Evolutionary conservation across 768 basidiomycete species (phyloP).

Genomic region (Tylopilus vinaceipallidus): DNA sequence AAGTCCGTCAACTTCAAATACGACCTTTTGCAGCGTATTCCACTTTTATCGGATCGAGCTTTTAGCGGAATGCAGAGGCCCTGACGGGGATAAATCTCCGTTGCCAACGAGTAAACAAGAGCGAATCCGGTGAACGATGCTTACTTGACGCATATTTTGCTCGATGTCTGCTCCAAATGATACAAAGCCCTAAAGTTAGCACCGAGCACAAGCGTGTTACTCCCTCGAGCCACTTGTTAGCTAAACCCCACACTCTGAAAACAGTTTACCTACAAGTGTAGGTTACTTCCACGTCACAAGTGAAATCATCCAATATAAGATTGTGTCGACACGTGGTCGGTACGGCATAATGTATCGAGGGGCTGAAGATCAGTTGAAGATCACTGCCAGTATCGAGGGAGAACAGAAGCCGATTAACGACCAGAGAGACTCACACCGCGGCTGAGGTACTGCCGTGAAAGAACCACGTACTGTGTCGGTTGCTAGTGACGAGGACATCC

Average conservation of each 20-base stretch:
- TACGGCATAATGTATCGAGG: conserved; percentile 14
- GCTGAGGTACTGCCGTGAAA: conserved; percentile 4
- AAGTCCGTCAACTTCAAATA: conserved; percentile 16
- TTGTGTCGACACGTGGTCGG: conserved; percentile 9
- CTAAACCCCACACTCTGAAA: neutral
- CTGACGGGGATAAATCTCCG: conserved; percentile 28
- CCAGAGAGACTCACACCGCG: neutral
- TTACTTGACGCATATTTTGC: conserved; percentile 1
- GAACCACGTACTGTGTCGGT: neutral
- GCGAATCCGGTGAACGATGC: conserved; percentile 17
- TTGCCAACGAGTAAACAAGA: conserved; percentile 23
- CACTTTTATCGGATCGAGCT: conserved; percentile 21
- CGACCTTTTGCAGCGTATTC: conserved; percentile 13
- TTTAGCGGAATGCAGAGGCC: conserved; percentile 12
- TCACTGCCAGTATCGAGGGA: conserved; percentile 23
- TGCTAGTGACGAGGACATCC: neutral
- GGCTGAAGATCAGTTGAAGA: conserved; percentile 31
- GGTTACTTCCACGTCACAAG: neutral
- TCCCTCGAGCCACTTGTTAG: neutral
- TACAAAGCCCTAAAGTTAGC: neutral
- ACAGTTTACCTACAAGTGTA: neutral
- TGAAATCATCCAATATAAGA: conserved; percentile 1
- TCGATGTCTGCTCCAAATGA: conserved; percentile 7
- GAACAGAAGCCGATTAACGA: conserved; percentile 27
- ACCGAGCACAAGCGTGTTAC: too few relatives aligned